Conservation (phyloP, 2,329 filamentous ascomycete genomes). For the Penicillium sp. region DNA sequence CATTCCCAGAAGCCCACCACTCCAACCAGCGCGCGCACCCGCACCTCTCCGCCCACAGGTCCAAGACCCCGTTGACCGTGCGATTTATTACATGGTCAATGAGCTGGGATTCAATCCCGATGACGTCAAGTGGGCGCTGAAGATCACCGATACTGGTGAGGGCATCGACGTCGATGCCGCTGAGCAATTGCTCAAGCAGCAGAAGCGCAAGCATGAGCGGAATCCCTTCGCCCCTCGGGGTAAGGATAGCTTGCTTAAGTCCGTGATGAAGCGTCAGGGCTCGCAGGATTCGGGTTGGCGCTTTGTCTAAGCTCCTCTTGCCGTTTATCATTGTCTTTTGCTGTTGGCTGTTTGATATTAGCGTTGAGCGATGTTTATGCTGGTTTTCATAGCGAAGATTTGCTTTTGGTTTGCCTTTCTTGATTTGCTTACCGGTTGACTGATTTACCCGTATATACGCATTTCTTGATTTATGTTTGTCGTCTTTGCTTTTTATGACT, state of each 20-base stretch:
- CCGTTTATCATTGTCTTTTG: background rate
- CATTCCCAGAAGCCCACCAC: background rate
- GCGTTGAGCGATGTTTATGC: background rate
- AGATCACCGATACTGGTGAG: constrained; percentile 61
- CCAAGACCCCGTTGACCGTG: constrained; percentile 58
- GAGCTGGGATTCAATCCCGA: constrained; percentile 61
- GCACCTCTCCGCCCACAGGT: constrained; percentile 32
- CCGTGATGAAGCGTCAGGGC: constrained; percentile 28
- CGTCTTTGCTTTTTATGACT: background rate
- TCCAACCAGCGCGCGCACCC: background rate
- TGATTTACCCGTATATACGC: background rate
- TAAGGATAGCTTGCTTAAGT: constrained; percentile 24
- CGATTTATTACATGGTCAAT: constrained; percentile 56
- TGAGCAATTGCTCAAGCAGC: constrained; percentile 55
- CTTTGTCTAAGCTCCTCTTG: constrained; percentile 35
- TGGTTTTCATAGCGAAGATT: background rate
- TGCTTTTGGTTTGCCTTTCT: background rate
- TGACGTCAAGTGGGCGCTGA: constrained; percentile 59
- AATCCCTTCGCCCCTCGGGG: constrained; percentile 18
- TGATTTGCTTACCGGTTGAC: background rate
- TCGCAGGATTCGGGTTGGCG: constrained; percentile 38
- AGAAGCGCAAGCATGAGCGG: constrained; percentile 30
- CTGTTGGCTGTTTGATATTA: background rate
- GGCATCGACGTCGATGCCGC: constrained; percentile 60
- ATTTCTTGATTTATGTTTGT: background rate